phyloP scores from a whole-genome alignment of 257 asterid species.

The Scutellaria barbata region DNA sequence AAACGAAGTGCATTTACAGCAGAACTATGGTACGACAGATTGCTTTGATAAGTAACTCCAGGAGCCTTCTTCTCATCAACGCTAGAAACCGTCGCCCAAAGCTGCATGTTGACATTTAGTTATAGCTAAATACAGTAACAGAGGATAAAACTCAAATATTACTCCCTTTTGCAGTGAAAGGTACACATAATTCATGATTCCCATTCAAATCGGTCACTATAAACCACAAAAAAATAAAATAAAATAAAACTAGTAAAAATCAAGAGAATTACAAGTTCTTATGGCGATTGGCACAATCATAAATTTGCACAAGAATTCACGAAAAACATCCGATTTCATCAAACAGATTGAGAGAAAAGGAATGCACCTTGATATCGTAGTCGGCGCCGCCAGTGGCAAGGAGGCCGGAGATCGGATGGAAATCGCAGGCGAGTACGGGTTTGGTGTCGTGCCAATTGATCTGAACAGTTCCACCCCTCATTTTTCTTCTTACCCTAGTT shows the following conservation, averaged over 20 bases:
- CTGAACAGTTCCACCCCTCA: constrained; percentile 93
- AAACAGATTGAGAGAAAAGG: background rate
- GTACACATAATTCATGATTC: constrained; percentile 7
- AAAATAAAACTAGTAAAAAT: background rate
- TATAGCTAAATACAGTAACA: constrained; percentile 18
- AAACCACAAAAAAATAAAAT: background rate
- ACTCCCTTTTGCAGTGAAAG: constrained; percentile 5
- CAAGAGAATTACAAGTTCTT: background rate
- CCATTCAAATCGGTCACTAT: background rate
- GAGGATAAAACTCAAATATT: constrained; percentile 4
- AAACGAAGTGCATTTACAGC: constrained; percentile 92
- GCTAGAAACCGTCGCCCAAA: constrained; percentile 67
- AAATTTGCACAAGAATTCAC: background rate
- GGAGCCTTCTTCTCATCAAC: constrained; percentile 64
- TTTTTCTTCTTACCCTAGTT: constrained; percentile 23
- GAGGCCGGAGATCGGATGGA: constrained; percentile 70
- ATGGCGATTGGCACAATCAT: background rate
- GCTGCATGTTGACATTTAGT: constrained; percentile 50
- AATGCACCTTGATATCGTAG: constrained; percentile 81
- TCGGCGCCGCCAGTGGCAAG: constrained; percentile 98
- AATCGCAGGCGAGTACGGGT: constrained; percentile 92
- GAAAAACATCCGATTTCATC: background rate
- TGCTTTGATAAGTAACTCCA: constrained; percentile 68
- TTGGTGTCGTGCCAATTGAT: constrained; percentile 93
- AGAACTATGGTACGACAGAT: constrained; percentile 79